Conservation (phyloP, 768 basidiomycete species). For the Leucocoprinus leucothites region DNA sequence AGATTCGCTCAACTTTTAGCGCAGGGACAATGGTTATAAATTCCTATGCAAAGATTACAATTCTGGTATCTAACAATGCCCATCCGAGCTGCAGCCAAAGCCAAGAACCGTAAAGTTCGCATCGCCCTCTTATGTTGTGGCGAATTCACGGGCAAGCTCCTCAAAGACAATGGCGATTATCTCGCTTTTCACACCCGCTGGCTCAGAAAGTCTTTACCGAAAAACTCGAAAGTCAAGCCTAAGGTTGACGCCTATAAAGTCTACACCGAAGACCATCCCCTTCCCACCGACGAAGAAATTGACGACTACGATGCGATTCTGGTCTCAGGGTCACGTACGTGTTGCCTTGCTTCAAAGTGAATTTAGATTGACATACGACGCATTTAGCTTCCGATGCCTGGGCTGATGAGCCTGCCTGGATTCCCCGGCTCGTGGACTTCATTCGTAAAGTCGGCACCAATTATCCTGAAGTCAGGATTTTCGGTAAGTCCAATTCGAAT, state of each 20-base stretch:
- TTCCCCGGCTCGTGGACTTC: constrained; percentile 63
- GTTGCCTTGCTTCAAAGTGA: not conserved
- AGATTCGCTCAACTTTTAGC: too few relatives aligned
- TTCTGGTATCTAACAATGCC: too few relatives aligned
- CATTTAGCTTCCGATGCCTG: constrained; percentile 69
- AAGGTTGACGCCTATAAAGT: constrained; percentile 70
- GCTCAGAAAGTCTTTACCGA: constrained; percentile 30
- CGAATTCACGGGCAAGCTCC: constrained; percentile 42
- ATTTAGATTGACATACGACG: not conserved
- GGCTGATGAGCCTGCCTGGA: constrained; percentile 73
- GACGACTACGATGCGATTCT: constrained; percentile 67
- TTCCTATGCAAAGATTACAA: too few relatives aligned
- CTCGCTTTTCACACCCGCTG: constrained; percentile 43
- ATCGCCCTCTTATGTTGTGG: constrained; percentile 66
- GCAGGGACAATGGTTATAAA: too few relatives aligned
- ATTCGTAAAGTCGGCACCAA: constrained; percentile 43
- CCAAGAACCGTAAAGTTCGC: too few relatives aligned
- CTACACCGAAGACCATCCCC: constrained; percentile 40
- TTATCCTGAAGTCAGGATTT: constrained; percentile 28
- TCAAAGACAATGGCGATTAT: constrained; percentile 55
- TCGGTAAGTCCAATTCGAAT: constrained; percentile 44
- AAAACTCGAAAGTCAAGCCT: constrained; percentile 26
- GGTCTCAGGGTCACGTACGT: constrained; percentile 76
- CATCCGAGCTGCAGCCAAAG: too few relatives aligned
- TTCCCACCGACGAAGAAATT: constrained; percentile 47